A percentile compares a stretch with the other conserved stretches of the same genome.
phyloP scores from a whole-genome alignment of 2,329 filamentous ascomycete genomes.

The Cadophora sp. region DNA sequence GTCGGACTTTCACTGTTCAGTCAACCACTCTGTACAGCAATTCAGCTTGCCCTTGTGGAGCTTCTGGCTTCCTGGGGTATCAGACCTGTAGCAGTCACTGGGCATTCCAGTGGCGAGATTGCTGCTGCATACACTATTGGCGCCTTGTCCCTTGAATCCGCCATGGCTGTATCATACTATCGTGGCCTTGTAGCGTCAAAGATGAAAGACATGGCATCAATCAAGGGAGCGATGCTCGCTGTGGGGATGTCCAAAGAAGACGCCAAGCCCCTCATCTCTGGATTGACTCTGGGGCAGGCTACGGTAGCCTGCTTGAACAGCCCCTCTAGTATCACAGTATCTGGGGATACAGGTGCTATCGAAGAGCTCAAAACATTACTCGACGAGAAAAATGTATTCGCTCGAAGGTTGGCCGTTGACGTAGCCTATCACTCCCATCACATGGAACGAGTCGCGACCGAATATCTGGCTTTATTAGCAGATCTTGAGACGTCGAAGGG shows the following conservation, averaged over 20 bases:
- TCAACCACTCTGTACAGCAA: neutral
- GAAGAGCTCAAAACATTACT: too few relatives aligned
- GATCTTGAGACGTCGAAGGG: neutral
- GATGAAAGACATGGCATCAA: neutral
- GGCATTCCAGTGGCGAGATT: neutral
- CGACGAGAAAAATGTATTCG: neutral
- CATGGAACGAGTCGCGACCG: neutral
- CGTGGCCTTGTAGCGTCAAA: neutral
- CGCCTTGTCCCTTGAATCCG: neutral
- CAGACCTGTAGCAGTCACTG: neutral
- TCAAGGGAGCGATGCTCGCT: neutral
- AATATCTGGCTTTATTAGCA: neutral
- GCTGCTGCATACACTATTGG: neutral
- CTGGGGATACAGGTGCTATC: too few relatives aligned
- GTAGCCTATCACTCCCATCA: neutral
- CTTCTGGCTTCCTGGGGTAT: neutral
- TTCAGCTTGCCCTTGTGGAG: neutral
- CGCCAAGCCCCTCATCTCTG: too few relatives aligned
- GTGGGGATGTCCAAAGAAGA: neutral
- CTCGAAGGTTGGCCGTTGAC: neutral
- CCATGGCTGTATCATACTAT: neutral
- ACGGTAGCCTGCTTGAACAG: too few relatives aligned
- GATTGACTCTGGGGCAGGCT: too few relatives aligned
- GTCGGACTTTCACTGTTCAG: too few relatives aligned
- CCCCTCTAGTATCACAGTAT: too few relatives aligned